Evolutionary conservation across 345 rosid species (phyloP).

Genomic region (Nephelium lappaceum): DNA sequence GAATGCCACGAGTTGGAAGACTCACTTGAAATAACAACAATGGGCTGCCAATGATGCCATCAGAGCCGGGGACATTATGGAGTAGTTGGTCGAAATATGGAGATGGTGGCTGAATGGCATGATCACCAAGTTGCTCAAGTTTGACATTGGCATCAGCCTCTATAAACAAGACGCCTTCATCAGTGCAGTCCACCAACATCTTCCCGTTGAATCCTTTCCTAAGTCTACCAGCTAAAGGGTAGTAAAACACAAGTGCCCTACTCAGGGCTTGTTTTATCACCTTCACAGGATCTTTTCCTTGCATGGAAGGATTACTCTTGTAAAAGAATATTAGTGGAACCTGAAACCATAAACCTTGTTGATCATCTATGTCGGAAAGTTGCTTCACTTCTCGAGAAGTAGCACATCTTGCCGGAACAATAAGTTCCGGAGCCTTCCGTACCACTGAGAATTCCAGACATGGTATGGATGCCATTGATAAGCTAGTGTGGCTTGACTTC

Average conservation of each 20-base stretch:
- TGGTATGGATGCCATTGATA: no score
- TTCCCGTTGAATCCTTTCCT: background rate
- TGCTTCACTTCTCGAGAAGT: background rate
- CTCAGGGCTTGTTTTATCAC: background rate
- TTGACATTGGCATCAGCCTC: constrained; percentile 21
- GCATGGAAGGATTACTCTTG: background rate
- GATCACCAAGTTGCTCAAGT: constrained; percentile 8
- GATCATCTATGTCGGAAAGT: constrained; percentile 11
- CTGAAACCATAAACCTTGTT: constrained; percentile 3
- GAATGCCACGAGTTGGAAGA: background rate
- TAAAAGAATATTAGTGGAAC: background rate
- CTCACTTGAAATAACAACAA: constrained; percentile 16
- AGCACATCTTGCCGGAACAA: background rate
- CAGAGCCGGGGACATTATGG: constrained; percentile 9
- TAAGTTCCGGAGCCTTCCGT: background rate
- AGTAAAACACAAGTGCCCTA: constrained; percentile 16
- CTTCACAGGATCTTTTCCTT: background rate
- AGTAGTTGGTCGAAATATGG: constrained; percentile 14
- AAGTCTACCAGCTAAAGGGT: constrained; percentile 16
- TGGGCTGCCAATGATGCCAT: constrained; percentile 6
- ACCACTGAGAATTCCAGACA: no score
- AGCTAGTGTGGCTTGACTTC: no score
- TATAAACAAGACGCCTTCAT: constrained; percentile 4
- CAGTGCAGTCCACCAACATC: constrained; percentile 11
- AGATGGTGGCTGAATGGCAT: constrained; percentile 5